Evolutionary conservation across 2,329 filamentous ascomycete species (phyloP), one percentile per base, ranked within the genome.

Genomic region (Calonectria montana): DNA sequence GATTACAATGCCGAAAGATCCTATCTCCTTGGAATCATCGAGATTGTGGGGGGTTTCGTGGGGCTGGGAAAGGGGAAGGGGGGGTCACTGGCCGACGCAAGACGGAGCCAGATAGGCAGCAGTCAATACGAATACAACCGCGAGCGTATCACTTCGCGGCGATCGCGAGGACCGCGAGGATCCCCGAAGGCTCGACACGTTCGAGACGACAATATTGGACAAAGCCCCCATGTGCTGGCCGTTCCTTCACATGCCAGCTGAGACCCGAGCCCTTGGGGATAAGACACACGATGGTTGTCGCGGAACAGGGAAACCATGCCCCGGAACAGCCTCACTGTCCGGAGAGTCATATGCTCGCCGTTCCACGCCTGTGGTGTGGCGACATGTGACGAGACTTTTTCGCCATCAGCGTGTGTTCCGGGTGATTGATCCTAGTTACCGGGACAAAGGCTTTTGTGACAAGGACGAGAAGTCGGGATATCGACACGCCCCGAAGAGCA

Each of bases 61-160:
- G 70, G 69, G 31, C 61, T 29, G 53, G 35, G 15, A 21, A n/a
- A 27, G 50, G 27, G 18, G 29, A 18, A 12, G 9, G 43, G 21
- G 53, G 31, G 21, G 21, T 21, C 9, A 55, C 23, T 48, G 64
- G 31, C 61, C 59, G 47, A 43, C 55, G 25, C 50, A 45, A 55
- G 18, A 67, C 61, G 67, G 68, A 69, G 41, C 62, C 70, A 65
- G 39, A 43, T 67, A 78, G 77, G 77, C 77, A 78, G 67, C 76
- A 78, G 37, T 65, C 27, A 25, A 63, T 41, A 31, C 65, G 66
- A 65, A 16, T 55, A 47, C 67, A 57, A 37, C 39, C n/a, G 43
- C 37, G 29, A 31, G 41, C 70, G 57, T 70, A 70, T 70, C 45
- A 66, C 43, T 47, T 21, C 5, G 29, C 39, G 23, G 35, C 13